Percentiles rank a stretch among this genome's conserved stretches.
Evolutionary conservation across 2,329 filamentous ascomycete species (phyloP).

Genomic region (Ilyonectria robusta): DNA sequence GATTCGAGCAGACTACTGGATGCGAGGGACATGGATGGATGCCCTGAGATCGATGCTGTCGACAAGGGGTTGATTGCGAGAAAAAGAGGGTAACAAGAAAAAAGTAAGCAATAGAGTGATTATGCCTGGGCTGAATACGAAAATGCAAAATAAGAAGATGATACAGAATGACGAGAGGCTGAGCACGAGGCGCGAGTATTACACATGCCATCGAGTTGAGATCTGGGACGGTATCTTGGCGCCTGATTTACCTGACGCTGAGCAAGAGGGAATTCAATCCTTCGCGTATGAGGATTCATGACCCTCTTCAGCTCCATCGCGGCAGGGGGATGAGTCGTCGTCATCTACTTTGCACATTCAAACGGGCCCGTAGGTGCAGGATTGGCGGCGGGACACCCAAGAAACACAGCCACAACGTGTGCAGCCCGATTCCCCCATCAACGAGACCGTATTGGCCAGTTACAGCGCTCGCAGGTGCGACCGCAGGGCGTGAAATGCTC

Average conservation of each 20-base stretch:
- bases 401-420: slow-evolving; percentile 1
- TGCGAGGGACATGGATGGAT: neutral
- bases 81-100: neutral
- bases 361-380: neutral
- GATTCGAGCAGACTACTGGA: neutral
- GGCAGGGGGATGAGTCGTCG: slow-evolving; percentile 14
- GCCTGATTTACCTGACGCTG: neutral
- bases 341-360: neutral
- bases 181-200: neutral
- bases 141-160: neutral
- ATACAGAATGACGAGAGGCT: neutral
- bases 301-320: neutral
- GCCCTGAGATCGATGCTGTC: neutral
- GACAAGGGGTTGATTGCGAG: neutral
- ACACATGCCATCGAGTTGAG: neutral
- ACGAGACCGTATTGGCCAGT: neutral
- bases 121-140: neutral
- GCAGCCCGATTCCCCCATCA: neutral
- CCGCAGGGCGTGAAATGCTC: neutral
- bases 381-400: neutral
- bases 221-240: neutral
- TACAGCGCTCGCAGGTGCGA: neutral
- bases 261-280: neutral
- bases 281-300: neutral
- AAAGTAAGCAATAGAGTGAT: neutral